Conservation (phyloP, 805 yeast genomes). For the Saturnispora hagleri region DNA sequence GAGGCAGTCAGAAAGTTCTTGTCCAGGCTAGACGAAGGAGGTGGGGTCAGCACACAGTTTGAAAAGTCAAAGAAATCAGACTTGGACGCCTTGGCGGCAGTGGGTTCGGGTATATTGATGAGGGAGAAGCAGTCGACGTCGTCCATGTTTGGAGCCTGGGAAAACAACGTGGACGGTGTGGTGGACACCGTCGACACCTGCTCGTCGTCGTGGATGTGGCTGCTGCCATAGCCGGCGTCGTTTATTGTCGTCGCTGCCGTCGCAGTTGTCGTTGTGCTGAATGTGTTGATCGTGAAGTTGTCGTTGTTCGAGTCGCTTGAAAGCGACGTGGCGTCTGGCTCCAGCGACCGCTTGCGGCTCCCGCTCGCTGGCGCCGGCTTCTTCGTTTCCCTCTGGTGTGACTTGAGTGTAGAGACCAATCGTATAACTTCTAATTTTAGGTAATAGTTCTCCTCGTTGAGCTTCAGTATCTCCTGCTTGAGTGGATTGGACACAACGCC, state of each 20-base stretch:
- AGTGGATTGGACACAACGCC: conserved; percentile 25
- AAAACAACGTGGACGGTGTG: conserved; percentile 19
- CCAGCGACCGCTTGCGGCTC: not conserved
- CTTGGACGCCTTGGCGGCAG: not conserved
- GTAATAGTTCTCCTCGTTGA: conserved; percentile 37
- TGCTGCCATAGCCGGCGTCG: conserved; percentile 26
- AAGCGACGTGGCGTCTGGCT: conserved; percentile 5
- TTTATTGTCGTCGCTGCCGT: not conserved
- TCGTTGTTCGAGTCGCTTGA: not conserved
- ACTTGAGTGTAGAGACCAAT: conserved; percentile 33
- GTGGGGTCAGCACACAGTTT: not conserved
- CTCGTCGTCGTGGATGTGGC: conserved; percentile 21
- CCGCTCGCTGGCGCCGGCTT: not conserved
- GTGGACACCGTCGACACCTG: conserved; percentile 20
- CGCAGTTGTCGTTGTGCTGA: not conserved
- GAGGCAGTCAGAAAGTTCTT: not conserved
- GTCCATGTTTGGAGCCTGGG: conserved; percentile 6
- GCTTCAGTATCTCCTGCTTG: conserved; percentile 32
- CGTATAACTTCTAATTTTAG: conserved; percentile 36
- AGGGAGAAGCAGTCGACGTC: conserved; percentile 6
- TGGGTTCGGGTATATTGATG: conserved; percentile 3
- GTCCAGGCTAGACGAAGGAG: not conserved
- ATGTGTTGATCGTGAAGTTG: not conserved
- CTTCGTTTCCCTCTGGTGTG: not conserved
- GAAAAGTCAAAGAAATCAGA: conserved; percentile 1